Conservation (phyloP, 139 green algal genomes). For the Micromonas pusilla region DNA sequence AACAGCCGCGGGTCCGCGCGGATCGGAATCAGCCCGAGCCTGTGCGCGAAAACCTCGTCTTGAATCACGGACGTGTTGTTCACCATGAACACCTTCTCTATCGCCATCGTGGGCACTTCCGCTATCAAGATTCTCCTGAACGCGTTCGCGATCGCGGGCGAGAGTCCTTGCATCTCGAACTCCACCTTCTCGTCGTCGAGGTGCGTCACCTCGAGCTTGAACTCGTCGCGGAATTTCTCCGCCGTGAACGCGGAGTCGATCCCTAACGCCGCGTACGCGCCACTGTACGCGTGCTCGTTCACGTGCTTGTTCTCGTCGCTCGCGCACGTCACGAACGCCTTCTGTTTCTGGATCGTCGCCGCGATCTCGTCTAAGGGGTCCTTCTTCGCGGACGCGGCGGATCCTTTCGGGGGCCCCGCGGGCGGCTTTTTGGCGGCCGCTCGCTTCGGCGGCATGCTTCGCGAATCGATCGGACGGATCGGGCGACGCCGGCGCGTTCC, state of each 20-base stretch:
- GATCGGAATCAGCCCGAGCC: constrained; percentile 86
- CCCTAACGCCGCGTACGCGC: constrained; percentile 46
- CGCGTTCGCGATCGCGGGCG: constrained; percentile 84
- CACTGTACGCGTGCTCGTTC: constrained; percentile 26
- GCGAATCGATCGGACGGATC: too few species aligned
- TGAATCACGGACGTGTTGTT: constrained; percentile 94
- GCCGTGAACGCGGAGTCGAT: constrained; percentile 71
- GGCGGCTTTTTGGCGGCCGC: neutral
- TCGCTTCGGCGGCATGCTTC: too few species aligned
- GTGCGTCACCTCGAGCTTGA: constrained; percentile 37
- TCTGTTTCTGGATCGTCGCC: constrained; percentile 27
- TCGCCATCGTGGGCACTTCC: constrained; percentile 92
- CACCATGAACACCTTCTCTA: constrained; percentile 94
- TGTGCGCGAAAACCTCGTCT: constrained; percentile 73
- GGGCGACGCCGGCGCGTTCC: too few species aligned
- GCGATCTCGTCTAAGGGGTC: constrained; percentile 2
- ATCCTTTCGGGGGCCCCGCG: neutral
- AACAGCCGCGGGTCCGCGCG: constrained; percentile 69
- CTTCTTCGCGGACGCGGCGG: neutral
- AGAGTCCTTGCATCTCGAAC: constrained; percentile 87
- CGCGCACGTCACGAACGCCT: constrained; percentile 10
- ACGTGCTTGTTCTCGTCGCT: neutral
- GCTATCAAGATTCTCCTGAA: constrained; percentile 87
- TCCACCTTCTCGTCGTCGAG: constrained; percentile 59
- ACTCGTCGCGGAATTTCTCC: constrained; percentile 52